Conservation (phyloP, 805 yeast genomes). For the Candida awuae region DNA sequence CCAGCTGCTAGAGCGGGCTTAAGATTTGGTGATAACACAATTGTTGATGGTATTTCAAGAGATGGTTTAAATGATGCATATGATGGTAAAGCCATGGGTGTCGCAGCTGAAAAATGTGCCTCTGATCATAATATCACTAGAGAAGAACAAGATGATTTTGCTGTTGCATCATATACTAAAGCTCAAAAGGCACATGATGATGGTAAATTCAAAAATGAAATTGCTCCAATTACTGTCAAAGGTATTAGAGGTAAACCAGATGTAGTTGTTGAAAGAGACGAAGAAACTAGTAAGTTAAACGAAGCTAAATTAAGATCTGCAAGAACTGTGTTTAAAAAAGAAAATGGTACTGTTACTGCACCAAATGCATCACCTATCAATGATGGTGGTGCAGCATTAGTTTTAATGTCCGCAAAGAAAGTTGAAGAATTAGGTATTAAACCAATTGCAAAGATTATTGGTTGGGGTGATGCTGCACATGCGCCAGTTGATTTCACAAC, state of each 20-base stretch:
- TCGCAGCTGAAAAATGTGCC: conserved; percentile 96
- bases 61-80: conserved; percentile 95
- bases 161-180: conserved; percentile 74
- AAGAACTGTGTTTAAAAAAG: conserved; percentile 90
- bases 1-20: conserved; percentile 83
- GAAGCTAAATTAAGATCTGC: conserved; percentile 72
- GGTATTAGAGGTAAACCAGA: conserved; percentile 91
- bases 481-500: conserved; percentile 92
- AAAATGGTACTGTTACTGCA: conserved; percentile 93
- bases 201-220: conserved; percentile 78
- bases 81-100: conserved; percentile 87
- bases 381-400: conserved; percentile 96
- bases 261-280: conserved; percentile 63
- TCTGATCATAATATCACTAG: conserved; percentile 68
- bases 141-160: conserved; percentile 84
- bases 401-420: conserved; percentile 78
- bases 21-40: conserved; percentile 72
- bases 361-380: conserved; percentile 94
- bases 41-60: conserved; percentile 84
- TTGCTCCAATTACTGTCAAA: conserved; percentile 80
- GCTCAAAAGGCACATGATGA: conserved; percentile 73
- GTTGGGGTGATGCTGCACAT: conserved; percentile 99
- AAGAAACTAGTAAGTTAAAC: conserved; percentile 73
- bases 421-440: conserved; percentile 76
- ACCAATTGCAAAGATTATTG: conserved; percentile 82